phyloP scores from a whole-genome alignment of 1,284 basidiomycete species.

The Neonothopanus nambi region DNA sequence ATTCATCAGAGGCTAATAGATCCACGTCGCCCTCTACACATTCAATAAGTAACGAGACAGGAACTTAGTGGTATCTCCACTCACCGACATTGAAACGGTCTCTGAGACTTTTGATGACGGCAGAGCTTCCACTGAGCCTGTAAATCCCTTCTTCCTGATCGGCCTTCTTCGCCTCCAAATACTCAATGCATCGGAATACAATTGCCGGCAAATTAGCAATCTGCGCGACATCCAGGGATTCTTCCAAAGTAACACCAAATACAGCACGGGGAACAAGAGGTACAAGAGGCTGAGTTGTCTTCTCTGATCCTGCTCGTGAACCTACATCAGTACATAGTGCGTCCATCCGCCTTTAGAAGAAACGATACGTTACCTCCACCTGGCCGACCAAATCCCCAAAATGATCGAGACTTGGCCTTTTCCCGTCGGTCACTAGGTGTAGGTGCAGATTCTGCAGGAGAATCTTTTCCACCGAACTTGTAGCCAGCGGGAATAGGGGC shows the following conservation, averaged over 20 bases:
- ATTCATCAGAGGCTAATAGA: constrained; percentile 81
- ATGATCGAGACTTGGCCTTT: constrained; percentile 86
- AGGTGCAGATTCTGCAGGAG: constrained; percentile 42
- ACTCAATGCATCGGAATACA: constrained; percentile 91
- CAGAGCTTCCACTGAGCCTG: constrained; percentile 88
- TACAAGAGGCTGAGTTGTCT: constrained; percentile 38
- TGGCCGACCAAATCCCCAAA: constrained; percentile 81
- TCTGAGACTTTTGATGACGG: constrained; percentile 91
- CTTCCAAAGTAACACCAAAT: constrained; percentile 87
- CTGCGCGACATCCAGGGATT: constrained; percentile 86
- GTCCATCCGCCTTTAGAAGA: constrained; percentile 2
- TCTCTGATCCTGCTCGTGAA: constrained; percentile 39
- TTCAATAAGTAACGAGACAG: constrained; percentile 7
- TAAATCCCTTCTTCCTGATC: constrained; percentile 98
- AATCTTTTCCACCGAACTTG: constrained; percentile 80
- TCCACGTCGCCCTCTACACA: constrained; percentile 86
- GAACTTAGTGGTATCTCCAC: constrained; percentile 24
- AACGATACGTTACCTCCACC: constrained; percentile 33
- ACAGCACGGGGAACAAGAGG: constrained; percentile 67
- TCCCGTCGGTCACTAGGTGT: constrained; percentile 63
- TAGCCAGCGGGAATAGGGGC: constrained; percentile 85
- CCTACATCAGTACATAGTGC: too few species aligned
- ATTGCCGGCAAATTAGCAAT: constrained; percentile 92
- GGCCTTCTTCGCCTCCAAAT: constrained; percentile 87
- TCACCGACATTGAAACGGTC: constrained; percentile 89